These are phyloP conservation scores for Entonaema liquescens DNA, from an alignment of 495 filamentous ascomycete genomes.

Conservation along the genomic window DNA sequence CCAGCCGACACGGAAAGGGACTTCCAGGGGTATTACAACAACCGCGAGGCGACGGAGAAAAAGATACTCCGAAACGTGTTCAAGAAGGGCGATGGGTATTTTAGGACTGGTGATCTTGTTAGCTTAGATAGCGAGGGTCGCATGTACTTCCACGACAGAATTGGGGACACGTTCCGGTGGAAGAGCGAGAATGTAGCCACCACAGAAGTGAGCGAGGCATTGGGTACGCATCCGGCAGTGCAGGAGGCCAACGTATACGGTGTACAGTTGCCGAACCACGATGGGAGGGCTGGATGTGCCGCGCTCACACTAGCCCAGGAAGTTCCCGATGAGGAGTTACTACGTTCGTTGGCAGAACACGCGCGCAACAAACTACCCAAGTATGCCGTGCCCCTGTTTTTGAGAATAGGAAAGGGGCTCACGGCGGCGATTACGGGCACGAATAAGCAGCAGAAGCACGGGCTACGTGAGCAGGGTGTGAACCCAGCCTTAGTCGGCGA, in stretches of 20 bases:
- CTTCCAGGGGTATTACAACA: slow-evolving; percentile 91
- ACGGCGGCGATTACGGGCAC: slow-evolving; percentile 76
- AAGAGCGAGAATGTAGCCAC: slow-evolving; percentile 94
- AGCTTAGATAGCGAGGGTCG: slow-evolving; percentile 74
- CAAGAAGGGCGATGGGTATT: slow-evolving; percentile 83
- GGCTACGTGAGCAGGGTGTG: slow-evolving; percentile 76
- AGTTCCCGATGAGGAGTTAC: slow-evolving; percentile 52
- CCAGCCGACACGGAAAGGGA: slow-evolving; percentile 70
- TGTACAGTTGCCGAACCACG: slow-evolving; percentile 80
- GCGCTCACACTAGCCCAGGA: slow-evolving; percentile 65
- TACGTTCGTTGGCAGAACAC: slow-evolving; percentile 69
- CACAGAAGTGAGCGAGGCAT: slow-evolving; percentile 77
- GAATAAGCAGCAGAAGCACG: slow-evolving; percentile 85
- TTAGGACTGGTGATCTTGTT: slow-evolving; percentile 86
- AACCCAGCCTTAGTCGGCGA: slow-evolving; percentile 65
- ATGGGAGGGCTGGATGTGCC: slow-evolving; percentile 87
- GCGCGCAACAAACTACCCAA: slow-evolving; percentile 66
- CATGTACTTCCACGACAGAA: slow-evolving; percentile 86
- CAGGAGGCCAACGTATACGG: slow-evolving; percentile 90
- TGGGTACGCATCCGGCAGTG: slow-evolving; percentile 73
- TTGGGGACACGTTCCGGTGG: slow-evolving; percentile 96
- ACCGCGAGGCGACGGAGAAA: slow-evolving; percentile 73
- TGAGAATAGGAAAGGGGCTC: slow-evolving; percentile 66
- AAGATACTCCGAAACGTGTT: slow-evolving; percentile 86
- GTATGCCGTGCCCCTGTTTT: slow-evolving; percentile 81